Evolutionary conservation across 306 rosid genomes (phyloP).

Genomic region (Rosa rugosa): DNA sequence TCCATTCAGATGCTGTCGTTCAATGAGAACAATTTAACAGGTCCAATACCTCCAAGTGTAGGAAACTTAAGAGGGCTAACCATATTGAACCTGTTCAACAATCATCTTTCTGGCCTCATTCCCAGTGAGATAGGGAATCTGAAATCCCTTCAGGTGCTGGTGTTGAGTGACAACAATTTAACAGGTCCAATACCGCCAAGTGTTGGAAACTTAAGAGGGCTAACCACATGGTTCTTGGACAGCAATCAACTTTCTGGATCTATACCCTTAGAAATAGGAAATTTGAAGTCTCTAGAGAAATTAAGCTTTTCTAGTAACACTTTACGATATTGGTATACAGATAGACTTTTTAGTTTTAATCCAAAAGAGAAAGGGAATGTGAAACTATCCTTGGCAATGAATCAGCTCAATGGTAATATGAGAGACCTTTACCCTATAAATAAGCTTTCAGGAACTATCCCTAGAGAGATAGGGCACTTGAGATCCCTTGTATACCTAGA

Average conservation of each 20-base stretch:
- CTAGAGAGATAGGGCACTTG: neutral
- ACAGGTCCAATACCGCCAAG: slow-evolving; percentile 17
- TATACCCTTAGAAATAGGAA: slow-evolving; percentile 6
- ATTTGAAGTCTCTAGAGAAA: neutral
- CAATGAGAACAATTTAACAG: neutral
- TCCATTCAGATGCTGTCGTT: too few relatives aligned
- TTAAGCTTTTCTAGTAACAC: neutral
- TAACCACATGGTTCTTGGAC: neutral
- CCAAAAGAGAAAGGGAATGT: neutral
- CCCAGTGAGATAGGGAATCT: neutral
- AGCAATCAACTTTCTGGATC: slow-evolving; percentile 1
- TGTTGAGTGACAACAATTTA: neutral
- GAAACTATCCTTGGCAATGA: neutral
- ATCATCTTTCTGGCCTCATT: neutral
- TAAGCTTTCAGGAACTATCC: neutral
- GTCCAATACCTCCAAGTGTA: neutral
- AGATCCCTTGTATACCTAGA: neutral
- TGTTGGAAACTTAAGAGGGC: slow-evolving; percentile 6
- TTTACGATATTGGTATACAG: too few relatives aligned
- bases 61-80: neutral
- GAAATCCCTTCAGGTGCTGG: neutral
- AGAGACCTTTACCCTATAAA: neutral
- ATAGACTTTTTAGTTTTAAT: too few relatives aligned
- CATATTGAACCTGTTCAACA: neutral
- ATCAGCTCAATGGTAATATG: neutral